Conservation (phyloP, 805 yeast species). For the Ogataea minuta region DNA sequence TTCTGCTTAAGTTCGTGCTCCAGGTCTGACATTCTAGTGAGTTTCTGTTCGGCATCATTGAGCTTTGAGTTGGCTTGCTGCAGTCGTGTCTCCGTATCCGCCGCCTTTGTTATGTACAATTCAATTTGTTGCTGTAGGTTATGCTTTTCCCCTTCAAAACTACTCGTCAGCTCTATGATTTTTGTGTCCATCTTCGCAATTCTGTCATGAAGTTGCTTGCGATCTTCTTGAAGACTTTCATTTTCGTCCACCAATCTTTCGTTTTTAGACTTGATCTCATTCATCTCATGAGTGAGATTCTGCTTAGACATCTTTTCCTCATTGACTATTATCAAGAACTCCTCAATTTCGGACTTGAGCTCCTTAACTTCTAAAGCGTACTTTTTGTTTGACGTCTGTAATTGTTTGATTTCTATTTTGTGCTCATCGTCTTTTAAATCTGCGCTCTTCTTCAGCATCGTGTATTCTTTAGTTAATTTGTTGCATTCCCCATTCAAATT, state of each 20-base stretch:
- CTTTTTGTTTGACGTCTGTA: slow-evolving; percentile 39
- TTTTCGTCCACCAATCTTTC: slow-evolving; percentile 27
- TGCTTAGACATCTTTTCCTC: slow-evolving; percentile 45
- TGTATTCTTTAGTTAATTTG: slow-evolving; percentile 41
- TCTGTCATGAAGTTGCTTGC: slow-evolving; percentile 24
- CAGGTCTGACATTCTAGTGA: slow-evolving; percentile 34
- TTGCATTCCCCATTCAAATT: slow-evolving; percentile 56
- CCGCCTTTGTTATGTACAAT: slow-evolving; percentile 18
- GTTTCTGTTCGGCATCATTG: slow-evolving; percentile 20
- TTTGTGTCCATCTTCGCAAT: slow-evolving; percentile 15
- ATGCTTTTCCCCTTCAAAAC: slow-evolving; percentile 25
- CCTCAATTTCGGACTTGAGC: slow-evolving; percentile 37
- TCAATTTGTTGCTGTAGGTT: slow-evolving; percentile 26
- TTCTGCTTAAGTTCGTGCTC: slow-evolving; percentile 64
- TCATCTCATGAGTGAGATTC: slow-evolving; percentile 43
- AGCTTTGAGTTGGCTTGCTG: slow-evolving; percentile 9
- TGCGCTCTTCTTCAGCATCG: slow-evolving; percentile 37
- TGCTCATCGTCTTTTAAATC: slow-evolving; percentile 41
- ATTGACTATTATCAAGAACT: slow-evolving; percentile 35
- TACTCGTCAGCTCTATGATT: slow-evolving; percentile 10
- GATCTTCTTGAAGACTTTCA: slow-evolving; percentile 27
- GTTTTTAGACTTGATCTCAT: slow-evolving; percentile 31
- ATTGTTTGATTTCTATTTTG: slow-evolving; percentile 40
- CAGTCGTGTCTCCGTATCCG: slow-evolving; percentile 24
- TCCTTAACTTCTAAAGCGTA: slow-evolving; percentile 36